Evolutionary conservation across 768 basidiomycete genomes (phyloP).

Genomic region (Amanita exitialis): DNA sequence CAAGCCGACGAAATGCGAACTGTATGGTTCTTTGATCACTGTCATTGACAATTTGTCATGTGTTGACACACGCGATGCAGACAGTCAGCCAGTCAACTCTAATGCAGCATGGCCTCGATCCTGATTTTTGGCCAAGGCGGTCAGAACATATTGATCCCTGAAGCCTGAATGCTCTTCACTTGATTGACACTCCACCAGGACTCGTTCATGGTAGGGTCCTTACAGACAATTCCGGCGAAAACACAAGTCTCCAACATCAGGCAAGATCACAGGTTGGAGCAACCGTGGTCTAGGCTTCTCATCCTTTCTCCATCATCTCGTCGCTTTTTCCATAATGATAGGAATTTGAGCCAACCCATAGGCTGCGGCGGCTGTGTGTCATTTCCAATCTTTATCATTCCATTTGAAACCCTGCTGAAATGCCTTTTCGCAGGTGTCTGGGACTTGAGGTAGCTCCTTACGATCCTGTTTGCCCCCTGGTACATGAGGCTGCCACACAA

Average conservation of each 20-base stretch:
- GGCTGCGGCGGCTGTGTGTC: background rate
- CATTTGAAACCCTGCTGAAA: background rate
- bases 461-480: too few relatives aligned
- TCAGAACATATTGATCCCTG: background rate
- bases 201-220: background rate
- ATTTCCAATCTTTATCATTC: background rate
- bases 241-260: background rate
- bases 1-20: background rate
- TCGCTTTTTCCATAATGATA: background rate
- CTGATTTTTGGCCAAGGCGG: background rate
- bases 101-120: background rate
- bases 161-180: background rate
- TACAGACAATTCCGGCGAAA: background rate
- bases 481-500: too few relatives aligned
- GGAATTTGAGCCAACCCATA: background rate
- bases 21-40: background rate
- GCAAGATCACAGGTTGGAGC: background rate
- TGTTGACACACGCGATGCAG: background rate
- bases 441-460: background rate
- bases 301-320: background rate
- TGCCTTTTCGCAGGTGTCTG: background rate
- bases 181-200: background rate
- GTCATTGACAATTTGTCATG: constrained; percentile 2
- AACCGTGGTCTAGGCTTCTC: background rate
- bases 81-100: background rate